Conservation (phyloP, 257 asterid species). For the Avicennia marina region DNA sequence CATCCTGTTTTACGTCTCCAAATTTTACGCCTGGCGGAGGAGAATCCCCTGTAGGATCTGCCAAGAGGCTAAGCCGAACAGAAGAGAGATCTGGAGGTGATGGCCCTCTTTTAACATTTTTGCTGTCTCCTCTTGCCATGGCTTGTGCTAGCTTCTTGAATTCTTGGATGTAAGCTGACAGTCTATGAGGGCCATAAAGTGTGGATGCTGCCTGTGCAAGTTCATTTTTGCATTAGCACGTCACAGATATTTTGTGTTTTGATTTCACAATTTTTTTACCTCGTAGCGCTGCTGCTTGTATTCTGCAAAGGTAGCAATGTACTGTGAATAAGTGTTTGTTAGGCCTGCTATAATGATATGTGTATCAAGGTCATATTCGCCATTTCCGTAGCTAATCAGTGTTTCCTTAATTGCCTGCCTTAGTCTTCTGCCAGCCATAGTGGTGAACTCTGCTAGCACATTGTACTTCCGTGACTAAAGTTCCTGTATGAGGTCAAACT, state of each 20-base stretch:
- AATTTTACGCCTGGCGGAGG: conserved; percentile 47
- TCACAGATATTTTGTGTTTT: background rate
- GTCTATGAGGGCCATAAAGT: conserved; percentile 56
- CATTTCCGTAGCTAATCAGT: conserved; percentile 33
- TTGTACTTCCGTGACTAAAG: background rate
- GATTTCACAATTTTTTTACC: conserved; percentile 21
- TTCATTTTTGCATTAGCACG: background rate
- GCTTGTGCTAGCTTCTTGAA: conserved; percentile 49
- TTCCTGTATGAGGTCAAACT: background rate
- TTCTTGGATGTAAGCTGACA: conserved; percentile 68
- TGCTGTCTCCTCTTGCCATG: conserved; percentile 40
- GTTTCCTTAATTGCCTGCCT: conserved; percentile 56
- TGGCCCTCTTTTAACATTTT: conserved; percentile 22
- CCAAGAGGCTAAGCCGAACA: conserved; percentile 35
- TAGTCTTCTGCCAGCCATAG: conserved; percentile 65
- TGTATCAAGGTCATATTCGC: conserved; percentile 35
- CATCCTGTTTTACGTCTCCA: conserved; percentile 47
- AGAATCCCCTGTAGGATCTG: conserved; percentile 40
- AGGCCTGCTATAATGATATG: conserved; percentile 53
- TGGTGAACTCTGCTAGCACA: conserved; percentile 45
- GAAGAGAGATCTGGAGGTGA: conserved; percentile 57
- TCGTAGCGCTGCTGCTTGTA: conserved; percentile 58
- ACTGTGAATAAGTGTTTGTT: conserved; percentile 54
- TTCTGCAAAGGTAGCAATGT: conserved; percentile 50
- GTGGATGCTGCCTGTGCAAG: conserved; percentile 53